Conservation (phyloP, 164 flowering plant species). For the Taxillus chinensis region DNA sequence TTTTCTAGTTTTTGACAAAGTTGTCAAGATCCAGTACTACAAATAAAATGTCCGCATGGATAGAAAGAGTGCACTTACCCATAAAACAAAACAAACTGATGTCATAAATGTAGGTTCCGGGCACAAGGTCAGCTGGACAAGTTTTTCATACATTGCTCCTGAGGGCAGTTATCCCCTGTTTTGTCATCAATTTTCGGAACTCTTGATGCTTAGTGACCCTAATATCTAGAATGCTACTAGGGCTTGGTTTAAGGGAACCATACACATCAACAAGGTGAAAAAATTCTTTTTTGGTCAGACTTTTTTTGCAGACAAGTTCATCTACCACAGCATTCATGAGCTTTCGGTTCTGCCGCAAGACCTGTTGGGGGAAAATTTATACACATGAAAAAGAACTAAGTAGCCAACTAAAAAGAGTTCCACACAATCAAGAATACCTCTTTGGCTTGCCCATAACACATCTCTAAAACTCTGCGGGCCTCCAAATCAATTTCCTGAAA, state of each 20-base stretch:
- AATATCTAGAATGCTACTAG: conserved; percentile 54
- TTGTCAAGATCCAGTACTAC: too few relatives aligned
- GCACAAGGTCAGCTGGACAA: not conserved
- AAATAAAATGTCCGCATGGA: too few relatives aligned
- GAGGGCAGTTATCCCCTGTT: conserved; percentile 22
- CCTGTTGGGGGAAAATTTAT: conserved; percentile 27
- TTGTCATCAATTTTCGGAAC: conserved; percentile 38
- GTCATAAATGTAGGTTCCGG: not conserved
- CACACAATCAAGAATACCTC: conserved; percentile 34
- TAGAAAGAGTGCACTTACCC: too few relatives aligned
- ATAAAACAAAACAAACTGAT: not conserved
- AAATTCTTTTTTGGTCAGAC: conserved; percentile 66
- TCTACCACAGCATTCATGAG: conserved; percentile 72
- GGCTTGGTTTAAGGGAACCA: conserved; percentile 50
- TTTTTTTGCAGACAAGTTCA: conserved; percentile 66
- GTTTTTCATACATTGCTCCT: conserved; percentile 19
- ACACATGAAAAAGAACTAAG: not conserved
- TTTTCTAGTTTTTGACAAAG: too few relatives aligned
- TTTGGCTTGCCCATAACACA: conserved; percentile 73
- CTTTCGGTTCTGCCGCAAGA: conserved; percentile 44
- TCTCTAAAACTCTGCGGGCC: conserved; percentile 50
- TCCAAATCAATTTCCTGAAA: conserved; percentile 78
- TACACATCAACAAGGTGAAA: conserved; percentile 49
- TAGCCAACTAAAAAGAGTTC: not conserved
- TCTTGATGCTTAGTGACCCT: conserved; percentile 42